Evolutionary conservation across 1,284 basidiomycete species (phyloP), one percentile per base, ranked within the genome.

Genomic region (Bondarzewia mesenterica): DNA sequence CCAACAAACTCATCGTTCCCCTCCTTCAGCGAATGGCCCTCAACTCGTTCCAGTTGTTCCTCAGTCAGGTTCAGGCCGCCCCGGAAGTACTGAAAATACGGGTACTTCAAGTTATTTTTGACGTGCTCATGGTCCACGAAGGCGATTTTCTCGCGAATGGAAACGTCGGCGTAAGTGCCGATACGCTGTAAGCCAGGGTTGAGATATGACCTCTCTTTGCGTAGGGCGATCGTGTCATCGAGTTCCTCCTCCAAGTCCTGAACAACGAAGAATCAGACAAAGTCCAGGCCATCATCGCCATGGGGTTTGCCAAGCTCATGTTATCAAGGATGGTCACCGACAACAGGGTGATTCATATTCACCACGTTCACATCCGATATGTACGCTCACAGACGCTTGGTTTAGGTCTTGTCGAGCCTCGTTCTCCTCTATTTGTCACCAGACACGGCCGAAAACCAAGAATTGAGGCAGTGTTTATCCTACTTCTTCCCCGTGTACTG

Each of bases 401-500:
- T 40, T 40, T 54, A 93, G 89, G 80, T 95, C 1, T 69, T 98
- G 21, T 78, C 81, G 55, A 83, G 80, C 49, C 76, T 97, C 2
- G 78, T 93, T 1, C 67, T 93, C 25, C 77, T 86, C 20, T 99
- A 95, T 67, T 81, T 98, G 56, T 90, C 89, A 0, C 90, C 92
- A 1, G 84, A 90, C 51, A 96, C 93, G 0, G 74, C 72, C 12
- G 78, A 84, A 36, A 98, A 97, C 60, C 86, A 89, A 58, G 80
- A 92, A 53, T 71, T 98, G 25, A 75, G 93, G 47, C 95, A 98
- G 66, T 97, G 93, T 62, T 71, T 99, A 22, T 86, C 92, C 16
- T 98, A 98, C 68, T 98, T 98, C 73, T 85, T 99, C 68, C 93
- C 93, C 0, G 85, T 93, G 0, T 98, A 91, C 63, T 92, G 90